Conservation (phyloP, 495 filamentous ascomycete species). For the Lasiosphaeria miniovina region DNA sequence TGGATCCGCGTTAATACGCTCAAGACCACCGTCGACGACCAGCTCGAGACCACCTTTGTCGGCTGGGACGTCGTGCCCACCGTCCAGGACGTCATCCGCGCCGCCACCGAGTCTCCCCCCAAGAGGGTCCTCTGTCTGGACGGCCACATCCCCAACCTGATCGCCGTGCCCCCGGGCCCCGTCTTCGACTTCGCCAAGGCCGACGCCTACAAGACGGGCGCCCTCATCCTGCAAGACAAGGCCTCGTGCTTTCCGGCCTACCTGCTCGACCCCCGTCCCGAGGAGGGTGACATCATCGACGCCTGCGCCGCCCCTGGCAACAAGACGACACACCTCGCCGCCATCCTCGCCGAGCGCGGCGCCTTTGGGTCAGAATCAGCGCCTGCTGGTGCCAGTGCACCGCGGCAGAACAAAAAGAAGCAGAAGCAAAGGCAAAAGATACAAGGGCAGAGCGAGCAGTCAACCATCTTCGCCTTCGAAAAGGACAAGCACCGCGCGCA, state of each 20-base stretch:
- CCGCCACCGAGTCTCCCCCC: slow-evolving; percentile 10
- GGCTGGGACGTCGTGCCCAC: slow-evolving; percentile 49
- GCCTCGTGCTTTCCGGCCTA: slow-evolving; percentile 95
- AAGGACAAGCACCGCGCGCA: slow-evolving; percentile 62
- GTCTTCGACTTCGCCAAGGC: slow-evolving; percentile 60
- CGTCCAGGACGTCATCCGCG: slow-evolving; percentile 42
- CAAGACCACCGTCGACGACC: slow-evolving; percentile 63
- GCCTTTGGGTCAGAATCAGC: background rate
- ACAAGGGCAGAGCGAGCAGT: background rate
- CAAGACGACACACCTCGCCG: slow-evolving; percentile 92
- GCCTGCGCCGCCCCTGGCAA: slow-evolving; percentile 93
- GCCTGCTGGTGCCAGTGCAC: too few species aligned
- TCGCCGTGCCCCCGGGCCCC: slow-evolving; percentile 66
- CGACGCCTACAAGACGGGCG: slow-evolving; percentile 67
- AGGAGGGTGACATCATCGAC: slow-evolving; percentile 74
- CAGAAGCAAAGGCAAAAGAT: too few species aligned
- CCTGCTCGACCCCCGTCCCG: slow-evolving; percentile 60
- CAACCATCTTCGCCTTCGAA: slow-evolving; percentile 64
- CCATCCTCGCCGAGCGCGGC: slow-evolving; percentile 49
- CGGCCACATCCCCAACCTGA: slow-evolving; percentile 72
- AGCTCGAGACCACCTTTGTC: slow-evolving; percentile 66
- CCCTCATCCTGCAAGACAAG: slow-evolving; percentile 91
- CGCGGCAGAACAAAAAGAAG: background rate
- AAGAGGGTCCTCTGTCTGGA: slow-evolving; percentile 56
- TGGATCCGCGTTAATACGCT: slow-evolving; percentile 89